Evolutionary conservation across 2,329 filamentous ascomycete species (phyloP).

Genomic region (Epichloe bromicola): DNA sequence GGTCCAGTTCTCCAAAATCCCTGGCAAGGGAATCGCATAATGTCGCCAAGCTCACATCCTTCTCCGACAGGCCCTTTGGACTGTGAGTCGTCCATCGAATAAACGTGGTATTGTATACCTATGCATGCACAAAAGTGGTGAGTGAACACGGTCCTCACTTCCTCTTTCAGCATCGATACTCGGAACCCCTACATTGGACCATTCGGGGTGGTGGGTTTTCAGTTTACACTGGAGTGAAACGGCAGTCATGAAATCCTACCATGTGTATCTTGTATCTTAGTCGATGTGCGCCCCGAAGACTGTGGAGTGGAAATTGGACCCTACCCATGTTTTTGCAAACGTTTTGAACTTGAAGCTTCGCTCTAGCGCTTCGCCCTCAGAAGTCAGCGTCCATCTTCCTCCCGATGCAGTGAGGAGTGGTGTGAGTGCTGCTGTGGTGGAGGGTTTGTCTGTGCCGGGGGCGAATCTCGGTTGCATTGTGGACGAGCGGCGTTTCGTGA

Average conservation of each 20-base stretch:
- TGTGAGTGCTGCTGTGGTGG: slow-evolving; percentile 22
- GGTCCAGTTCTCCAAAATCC: slow-evolving; percentile 41
- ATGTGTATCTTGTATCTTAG: background rate
- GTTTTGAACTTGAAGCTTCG: slow-evolving; percentile 50
- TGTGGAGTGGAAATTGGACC: slow-evolving; percentile 8
- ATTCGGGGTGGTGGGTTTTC: slow-evolving; percentile 62
- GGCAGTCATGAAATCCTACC: slow-evolving; percentile 63
- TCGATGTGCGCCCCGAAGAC: background rate
- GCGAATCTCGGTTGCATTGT: slow-evolving; percentile 26
- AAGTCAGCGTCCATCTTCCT: slow-evolving; percentile 36
- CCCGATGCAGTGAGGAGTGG: slow-evolving; percentile 27
- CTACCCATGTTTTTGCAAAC: slow-evolving; percentile 52
- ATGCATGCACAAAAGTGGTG: background rate
- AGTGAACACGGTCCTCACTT: background rate
- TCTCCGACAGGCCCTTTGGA: slow-evolving; percentile 49
- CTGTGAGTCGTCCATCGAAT: slow-evolving; percentile 64
- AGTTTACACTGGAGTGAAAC: slow-evolving; percentile 55
- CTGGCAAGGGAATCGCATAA: slow-evolving; percentile 47
- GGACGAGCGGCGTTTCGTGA: slow-evolving; percentile 4
- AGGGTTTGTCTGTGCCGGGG: slow-evolving; percentile 30
- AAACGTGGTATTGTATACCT: slow-evolving; percentile 59
- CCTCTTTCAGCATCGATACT: background rate
- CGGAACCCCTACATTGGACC: slow-evolving; percentile 49
- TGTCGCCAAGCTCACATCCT: slow-evolving; percentile 48
- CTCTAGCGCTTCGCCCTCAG: slow-evolving; percentile 41